Evolutionary conservation across 1,284 basidiomycete species (phyloP).

Genomic region (Cerrena zonata): DNA sequence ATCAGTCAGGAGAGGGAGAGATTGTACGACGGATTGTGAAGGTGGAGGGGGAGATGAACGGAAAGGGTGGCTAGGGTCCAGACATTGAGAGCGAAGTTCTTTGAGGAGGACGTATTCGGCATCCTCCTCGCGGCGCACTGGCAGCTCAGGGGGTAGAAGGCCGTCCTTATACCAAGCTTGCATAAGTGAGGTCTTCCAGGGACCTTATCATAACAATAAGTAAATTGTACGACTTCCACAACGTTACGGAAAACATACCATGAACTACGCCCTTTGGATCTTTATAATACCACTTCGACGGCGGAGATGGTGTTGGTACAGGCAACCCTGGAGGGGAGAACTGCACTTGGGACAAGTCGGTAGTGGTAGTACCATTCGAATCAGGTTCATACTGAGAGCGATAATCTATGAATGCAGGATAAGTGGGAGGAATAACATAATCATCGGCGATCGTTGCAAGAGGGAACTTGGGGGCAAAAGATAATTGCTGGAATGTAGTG

Average conservation of each 20-base stretch:
- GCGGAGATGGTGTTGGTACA: constrained; percentile 56
- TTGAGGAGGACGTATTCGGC: constrained; percentile 59
- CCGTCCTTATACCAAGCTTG: constrained; percentile 81
- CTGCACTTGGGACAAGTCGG: constrained; percentile 55
- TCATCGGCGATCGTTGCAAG: constrained; percentile 81
- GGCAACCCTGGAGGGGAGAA: constrained; percentile 75
- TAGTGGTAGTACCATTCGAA: constrained; percentile 32
- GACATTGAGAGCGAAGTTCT: constrained; percentile 66
- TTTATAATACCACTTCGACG: constrained; percentile 71
- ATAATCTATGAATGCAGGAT: constrained; percentile 69
- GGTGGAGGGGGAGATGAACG: constrained; percentile 42
- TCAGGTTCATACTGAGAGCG: constrained; percentile 56
- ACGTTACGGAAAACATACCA: constrained; percentile 41
- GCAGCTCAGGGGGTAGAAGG: constrained; percentile 70
- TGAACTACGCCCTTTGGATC: constrained; percentile 75
- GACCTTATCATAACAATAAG: constrained; percentile 41
- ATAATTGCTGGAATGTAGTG: constrained; percentile 82
- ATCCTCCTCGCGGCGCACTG: constrained; percentile 71
- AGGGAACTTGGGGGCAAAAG: constrained; percentile 77
- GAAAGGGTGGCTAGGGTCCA: constrained; percentile 75
- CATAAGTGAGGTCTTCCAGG: constrained; percentile 81
- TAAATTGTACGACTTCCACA: too few relatives aligned
- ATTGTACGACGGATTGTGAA: constrained; percentile 8
- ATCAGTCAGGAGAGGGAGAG: constrained; percentile 19
- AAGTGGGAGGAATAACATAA: constrained; percentile 83